These are phyloP conservation scores for Talaromyces thailandensis DNA, from an alignment of 495 filamentous ascomycete species.

Conservation along the genomic window DNA sequence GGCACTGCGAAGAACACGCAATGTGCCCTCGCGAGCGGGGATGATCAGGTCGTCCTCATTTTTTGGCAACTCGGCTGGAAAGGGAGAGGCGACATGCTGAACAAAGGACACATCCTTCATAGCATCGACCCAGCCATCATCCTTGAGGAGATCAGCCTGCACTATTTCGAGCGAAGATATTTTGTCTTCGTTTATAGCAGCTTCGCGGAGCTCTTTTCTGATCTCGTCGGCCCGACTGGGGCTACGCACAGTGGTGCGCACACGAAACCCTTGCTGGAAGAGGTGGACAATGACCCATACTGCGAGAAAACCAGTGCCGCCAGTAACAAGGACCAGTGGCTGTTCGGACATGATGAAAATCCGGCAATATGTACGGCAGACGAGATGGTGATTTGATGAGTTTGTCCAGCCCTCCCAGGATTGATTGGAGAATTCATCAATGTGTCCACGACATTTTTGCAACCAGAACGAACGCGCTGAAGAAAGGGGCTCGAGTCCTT, in stretches of 20 bases:
- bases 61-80: neutral
- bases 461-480: too few relatives aligned
- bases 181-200: neutral
- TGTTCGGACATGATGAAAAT: neutral
- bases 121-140: slow-evolving; percentile 7
- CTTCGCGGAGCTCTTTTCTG: neutral
- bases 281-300: slow-evolving; percentile 1
- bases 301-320: slow-evolving; percentile 2
- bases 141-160: slow-evolving; percentile 22
- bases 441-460: too few relatives aligned
- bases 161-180: slow-evolving; percentile 16
- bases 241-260: slow-evolving; percentile 1
- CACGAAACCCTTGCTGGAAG: neutral
- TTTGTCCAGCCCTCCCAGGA: too few relatives aligned
- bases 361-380: neutral
- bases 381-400: neutral
- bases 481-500: too few relatives aligned
- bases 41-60: slow-evolving; percentile 3
- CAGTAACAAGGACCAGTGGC: slow-evolving; percentile 5
- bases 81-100: slow-evolving; percentile 4
- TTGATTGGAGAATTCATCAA: too few relatives aligned
- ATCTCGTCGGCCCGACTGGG: neutral
- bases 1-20: slow-evolving; percentile 4
- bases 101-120: slow-evolving; percentile 1
- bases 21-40: neutral